Conservation (phyloP, 1,139 yeast genomes). For the Zygosaccharomyces sapae region DNA sequence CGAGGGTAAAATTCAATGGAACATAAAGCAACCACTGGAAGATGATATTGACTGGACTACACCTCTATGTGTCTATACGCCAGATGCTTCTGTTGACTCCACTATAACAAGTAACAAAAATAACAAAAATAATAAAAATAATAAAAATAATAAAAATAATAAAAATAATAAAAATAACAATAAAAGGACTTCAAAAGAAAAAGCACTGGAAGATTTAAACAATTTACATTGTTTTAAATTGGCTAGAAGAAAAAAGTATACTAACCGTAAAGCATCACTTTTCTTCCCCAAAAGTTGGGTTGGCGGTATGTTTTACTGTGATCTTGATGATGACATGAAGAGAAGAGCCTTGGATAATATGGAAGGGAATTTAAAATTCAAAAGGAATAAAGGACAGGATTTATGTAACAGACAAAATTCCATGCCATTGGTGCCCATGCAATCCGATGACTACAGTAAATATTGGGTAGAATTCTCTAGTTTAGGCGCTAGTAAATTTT, state of each 20-base stretch:
- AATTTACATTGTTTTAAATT: slow-evolving; percentile 53
- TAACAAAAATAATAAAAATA: slow-evolving; percentile 4
- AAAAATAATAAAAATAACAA: too few species aligned
- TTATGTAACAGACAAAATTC: slow-evolving; percentile 41
- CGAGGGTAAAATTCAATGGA: slow-evolving; percentile 49
- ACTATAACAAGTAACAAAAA: slow-evolving; percentile 9
- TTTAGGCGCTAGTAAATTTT: slow-evolving; percentile 14
- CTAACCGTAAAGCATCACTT: slow-evolving; percentile 45
- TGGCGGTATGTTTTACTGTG: slow-evolving; percentile 63
- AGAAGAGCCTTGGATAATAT: slow-evolving; percentile 34
- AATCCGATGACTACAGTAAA: slow-evolving; percentile 52
- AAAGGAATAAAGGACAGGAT: slow-evolving; percentile 11
- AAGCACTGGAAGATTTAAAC: slow-evolving; percentile 22
- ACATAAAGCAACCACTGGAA: slow-evolving; percentile 39
- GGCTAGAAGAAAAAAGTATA: slow-evolving; percentile 60
- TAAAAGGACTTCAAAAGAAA: slow-evolving; percentile 13
- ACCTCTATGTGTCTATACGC: slow-evolving; percentile 47
- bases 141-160: too few species aligned
- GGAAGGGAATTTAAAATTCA: slow-evolving; percentile 17
- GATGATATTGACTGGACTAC: slow-evolving; percentile 50
- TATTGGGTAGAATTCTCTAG: slow-evolving; percentile 46
- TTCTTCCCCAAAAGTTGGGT: slow-evolving; percentile 59
- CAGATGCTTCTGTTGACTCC: slow-evolving; percentile 11
- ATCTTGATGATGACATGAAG: slow-evolving; percentile 36
- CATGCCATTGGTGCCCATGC: slow-evolving; percentile 52